Percentiles rank a stretch among this genome's conserved stretches.
phyloP scores from a whole-genome alignment of 768 basidiomycete genomes.

The Tulasnella sp. region DNA sequence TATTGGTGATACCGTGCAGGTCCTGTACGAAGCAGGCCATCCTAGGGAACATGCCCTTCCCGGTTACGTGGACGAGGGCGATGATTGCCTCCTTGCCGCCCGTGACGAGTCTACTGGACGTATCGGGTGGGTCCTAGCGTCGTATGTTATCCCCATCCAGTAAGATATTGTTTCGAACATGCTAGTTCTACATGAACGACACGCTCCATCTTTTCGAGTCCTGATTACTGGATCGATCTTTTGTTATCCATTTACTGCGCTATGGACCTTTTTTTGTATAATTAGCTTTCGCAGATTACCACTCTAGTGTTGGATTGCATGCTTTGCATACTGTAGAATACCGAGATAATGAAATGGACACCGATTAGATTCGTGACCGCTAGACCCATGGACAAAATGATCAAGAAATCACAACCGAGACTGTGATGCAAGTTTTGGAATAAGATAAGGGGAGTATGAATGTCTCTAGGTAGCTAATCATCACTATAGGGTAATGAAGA shows the following conservation, averaged over 20 bases:
- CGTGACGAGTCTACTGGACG: conserved; percentile 43
- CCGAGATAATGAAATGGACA: conserved; percentile 2
- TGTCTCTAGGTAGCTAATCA: conserved; percentile 5
- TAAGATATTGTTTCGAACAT: not conserved
- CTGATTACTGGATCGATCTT: not conserved
- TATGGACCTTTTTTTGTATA: not conserved
- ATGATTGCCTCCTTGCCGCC: conserved; percentile 69
- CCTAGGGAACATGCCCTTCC: conserved; percentile 67
- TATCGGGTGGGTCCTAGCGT: conserved; percentile 76
- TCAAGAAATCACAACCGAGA: not conserved
- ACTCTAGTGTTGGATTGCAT: not conserved
- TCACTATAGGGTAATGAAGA: not conserved
- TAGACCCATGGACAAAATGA: not conserved
- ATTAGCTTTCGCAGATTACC: not conserved
- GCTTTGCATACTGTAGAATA: not conserved
- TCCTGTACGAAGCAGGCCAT: conserved; percentile 70
- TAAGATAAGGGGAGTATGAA: not conserved
- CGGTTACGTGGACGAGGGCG: conserved; percentile 66
- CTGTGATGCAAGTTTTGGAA: not conserved
- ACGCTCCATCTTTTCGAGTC: not conserved
- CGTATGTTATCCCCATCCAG: conserved; percentile 44
- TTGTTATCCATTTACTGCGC: not conserved
- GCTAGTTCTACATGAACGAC: not conserved
- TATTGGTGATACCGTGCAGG: conserved; percentile 54
- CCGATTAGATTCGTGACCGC: not conserved